Conservation (phyloP, 164 flowering plant genomes). For the Umbellularia californica region DNA sequence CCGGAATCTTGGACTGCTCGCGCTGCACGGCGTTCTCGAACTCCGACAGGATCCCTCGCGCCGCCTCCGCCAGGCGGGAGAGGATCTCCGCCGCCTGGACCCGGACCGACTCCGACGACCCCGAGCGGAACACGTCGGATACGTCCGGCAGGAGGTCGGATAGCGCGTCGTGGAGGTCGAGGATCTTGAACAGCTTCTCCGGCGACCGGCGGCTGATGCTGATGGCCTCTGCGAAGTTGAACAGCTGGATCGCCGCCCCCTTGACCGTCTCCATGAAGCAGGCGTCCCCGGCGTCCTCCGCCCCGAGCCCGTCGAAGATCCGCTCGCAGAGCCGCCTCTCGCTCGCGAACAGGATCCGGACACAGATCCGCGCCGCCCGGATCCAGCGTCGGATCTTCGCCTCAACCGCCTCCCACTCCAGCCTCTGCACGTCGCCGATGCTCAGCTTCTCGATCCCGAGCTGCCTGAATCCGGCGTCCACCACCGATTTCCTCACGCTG, state of each 20-base stretch:
- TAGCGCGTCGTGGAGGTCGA: constrained; percentile 74
- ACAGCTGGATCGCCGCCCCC: constrained; percentile 61
- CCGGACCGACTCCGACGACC: constrained; percentile 50
- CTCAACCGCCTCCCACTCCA: constrained; percentile 67
- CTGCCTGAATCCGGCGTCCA: constrained; percentile 51
- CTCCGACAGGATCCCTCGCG: constrained; percentile 69
- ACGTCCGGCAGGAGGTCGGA: constrained; percentile 63
- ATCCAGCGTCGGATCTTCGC: constrained; percentile 82
- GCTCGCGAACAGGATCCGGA: constrained; percentile 52
- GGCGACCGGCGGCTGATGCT: constrained; percentile 74
- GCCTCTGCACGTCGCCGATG: constrained; percentile 71
- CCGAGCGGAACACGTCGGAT: constrained; percentile 50
- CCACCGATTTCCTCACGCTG: constrained; percentile 51
- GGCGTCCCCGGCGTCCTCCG: constrained; percentile 34
- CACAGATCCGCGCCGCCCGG: constrained; percentile 62
- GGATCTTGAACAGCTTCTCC: constrained; percentile 79
- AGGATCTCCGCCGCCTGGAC: constrained; percentile 65
- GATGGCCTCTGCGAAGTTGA: constrained; percentile 85
- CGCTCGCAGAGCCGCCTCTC: constrained; percentile 31
- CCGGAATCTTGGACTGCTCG: constrained; percentile 64
- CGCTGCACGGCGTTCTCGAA: constrained; percentile 78
- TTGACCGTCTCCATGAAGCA: constrained; percentile 79
- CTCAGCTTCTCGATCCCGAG: constrained; percentile 70
- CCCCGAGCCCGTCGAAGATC: constrained; percentile 32
- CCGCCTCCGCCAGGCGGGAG: constrained; percentile 72